Percentiles rank a stretch among this genome's conserved stretches.
Evolutionary conservation across 805 yeast species (phyloP).

Genomic region (Nakazawaea laoshanensis): DNA sequence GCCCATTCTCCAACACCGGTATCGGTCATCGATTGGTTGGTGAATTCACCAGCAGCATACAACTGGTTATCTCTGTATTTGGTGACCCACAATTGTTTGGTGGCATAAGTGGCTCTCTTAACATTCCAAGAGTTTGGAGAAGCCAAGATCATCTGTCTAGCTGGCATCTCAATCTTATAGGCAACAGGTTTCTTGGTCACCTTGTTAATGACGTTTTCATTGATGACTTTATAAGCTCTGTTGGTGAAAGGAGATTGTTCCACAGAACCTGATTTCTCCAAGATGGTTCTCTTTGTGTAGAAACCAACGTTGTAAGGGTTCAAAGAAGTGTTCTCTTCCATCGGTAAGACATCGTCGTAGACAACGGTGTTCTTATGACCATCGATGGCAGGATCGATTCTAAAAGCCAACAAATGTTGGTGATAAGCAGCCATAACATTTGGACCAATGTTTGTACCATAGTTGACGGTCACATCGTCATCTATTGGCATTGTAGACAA

Average conservation of each 20-base stretch:
- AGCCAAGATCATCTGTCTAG: conserved; percentile 69
- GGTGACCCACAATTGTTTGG: conserved; percentile 77
- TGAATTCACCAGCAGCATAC: conserved; percentile 80
- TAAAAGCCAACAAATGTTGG: conserved; percentile 71
- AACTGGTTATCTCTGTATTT: conserved; percentile 66
- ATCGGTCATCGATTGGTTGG: conserved; percentile 68
- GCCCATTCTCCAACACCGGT: conserved; percentile 71
- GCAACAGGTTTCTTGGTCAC: conserved; percentile 66
- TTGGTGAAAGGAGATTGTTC: conserved; percentile 72
- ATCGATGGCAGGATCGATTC: conserved; percentile 78
- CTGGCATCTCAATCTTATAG: conserved; percentile 67
- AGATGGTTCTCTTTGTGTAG: conserved; percentile 49
- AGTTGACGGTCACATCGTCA: conserved; percentile 50
- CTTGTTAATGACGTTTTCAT: conserved; percentile 66
- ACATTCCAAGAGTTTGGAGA: conserved; percentile 53
- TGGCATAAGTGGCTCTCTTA: conserved; percentile 68
- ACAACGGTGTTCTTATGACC: conserved; percentile 73
- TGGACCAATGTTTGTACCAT: conserved; percentile 75
- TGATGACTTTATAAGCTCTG: conserved; percentile 68
- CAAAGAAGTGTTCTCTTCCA: conserved; percentile 42
- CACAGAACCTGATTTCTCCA: conserved; percentile 64
- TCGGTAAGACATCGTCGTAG: conserved; percentile 59
- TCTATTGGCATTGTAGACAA: conserved; percentile 80
- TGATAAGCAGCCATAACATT: conserved; percentile 80
- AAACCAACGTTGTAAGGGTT: conserved; percentile 71